Percentiles rank a stretch among this genome's conserved stretches.
phyloP scores from a whole-genome alignment of 352 stramenopile genomes.

The Pythium plurisporium region DNA sequence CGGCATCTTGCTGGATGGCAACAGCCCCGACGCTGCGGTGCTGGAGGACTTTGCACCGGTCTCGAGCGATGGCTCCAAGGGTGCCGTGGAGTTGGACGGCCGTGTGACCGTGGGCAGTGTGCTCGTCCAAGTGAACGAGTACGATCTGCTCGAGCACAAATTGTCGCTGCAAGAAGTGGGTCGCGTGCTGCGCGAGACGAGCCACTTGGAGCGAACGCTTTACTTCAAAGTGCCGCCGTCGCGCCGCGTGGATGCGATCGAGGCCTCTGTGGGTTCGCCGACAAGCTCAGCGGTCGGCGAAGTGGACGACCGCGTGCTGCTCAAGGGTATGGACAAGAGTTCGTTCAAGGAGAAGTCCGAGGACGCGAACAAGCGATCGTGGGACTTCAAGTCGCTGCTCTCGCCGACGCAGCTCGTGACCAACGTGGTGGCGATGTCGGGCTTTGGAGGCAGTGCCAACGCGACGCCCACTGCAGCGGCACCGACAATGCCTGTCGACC shows the following conservation, averaged over 20 bases:
- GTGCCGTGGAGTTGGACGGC: conserved; percentile 43
- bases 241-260: background rate
- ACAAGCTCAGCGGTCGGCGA: conserved; percentile 9
- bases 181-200: conserved; percentile 46
- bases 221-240: conserved; percentile 36
- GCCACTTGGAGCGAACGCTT: conserved; percentile 32
- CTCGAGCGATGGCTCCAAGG: conserved; percentile 25
- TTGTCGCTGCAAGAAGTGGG: conserved; percentile 42
- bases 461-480: background rate
- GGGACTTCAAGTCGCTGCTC: conserved; percentile 19
- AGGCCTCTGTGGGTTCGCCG: conserved; percentile 3
- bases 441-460: background rate
- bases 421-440: conserved; percentile 13
- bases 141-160: conserved; percentile 35
- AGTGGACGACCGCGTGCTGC: conserved; percentile 18
- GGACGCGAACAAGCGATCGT: conserved; percentile 6
- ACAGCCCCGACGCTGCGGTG: conserved; percentile 32
- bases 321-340: conserved; percentile 21
- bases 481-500: background rate
- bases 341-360: conserved; percentile 19
- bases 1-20: conserved; percentile 55
- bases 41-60: conserved; percentile 51
- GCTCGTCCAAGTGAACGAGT: conserved; percentile 58
- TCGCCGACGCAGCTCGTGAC: conserved; percentile 18
- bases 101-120: conserved; percentile 39